phyloP scores from a whole-genome alignment of 306 rosid species.

The Prinsepia uniflora region DNA sequence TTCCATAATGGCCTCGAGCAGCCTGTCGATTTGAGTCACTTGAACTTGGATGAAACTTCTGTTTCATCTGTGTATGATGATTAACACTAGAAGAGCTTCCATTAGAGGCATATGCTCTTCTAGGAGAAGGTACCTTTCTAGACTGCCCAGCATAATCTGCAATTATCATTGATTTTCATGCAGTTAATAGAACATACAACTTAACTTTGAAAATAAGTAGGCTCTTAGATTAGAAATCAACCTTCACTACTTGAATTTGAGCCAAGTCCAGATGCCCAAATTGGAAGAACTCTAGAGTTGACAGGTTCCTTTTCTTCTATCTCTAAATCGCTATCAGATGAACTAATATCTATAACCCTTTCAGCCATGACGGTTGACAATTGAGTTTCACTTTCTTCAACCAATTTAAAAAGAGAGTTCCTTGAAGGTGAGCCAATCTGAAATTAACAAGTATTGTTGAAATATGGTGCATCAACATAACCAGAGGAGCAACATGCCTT shows the following conservation, averaged over 20 bases:
- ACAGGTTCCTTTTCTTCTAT: conserved; percentile 34
- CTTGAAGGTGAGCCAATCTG: conserved; percentile 44
- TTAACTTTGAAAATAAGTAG: background rate
- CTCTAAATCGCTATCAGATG: conserved; percentile 82
- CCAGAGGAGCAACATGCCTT: background rate
- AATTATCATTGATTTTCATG: conserved; percentile 17
- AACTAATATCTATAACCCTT: conserved; percentile 57
- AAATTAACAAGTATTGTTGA: conserved; percentile 17
- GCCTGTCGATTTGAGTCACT: conserved; percentile 40
- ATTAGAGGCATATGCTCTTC: conserved; percentile 45
- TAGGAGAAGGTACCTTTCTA: conserved; percentile 35
- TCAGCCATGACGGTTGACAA: conserved; percentile 40
- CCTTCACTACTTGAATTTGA: conserved; percentile 42
- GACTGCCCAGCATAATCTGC: conserved; percentile 51
- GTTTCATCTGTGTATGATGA: conserved; percentile 33
- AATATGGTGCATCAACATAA: conserved; percentile 24
- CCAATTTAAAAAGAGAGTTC: conserved; percentile 38
- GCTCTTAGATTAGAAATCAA: conserved; percentile 21
- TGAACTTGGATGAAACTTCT: conserved; percentile 27
- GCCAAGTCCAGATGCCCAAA: conserved; percentile 42
- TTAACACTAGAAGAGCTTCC: conserved; percentile 32
- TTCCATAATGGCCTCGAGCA: conserved; percentile 39
- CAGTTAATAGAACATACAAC: conserved; percentile 8
- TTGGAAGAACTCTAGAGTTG: conserved; percentile 50
- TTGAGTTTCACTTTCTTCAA: conserved; percentile 27